Conservation (phyloP, 2,329 filamentous ascomycete species). For the Cladophialophora bantiana region DNA sequence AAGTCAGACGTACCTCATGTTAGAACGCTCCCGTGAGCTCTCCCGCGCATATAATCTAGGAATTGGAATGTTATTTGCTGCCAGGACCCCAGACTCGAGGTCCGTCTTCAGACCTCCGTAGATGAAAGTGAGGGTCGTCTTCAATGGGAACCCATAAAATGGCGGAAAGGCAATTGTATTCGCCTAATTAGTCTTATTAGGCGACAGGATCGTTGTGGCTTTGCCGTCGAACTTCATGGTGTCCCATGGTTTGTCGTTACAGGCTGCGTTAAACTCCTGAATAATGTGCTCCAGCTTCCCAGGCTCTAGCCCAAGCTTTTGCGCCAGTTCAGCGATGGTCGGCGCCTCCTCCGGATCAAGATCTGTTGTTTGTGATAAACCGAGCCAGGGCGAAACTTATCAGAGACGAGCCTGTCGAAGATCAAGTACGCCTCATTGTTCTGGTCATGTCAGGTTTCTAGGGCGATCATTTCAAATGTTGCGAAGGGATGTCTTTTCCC, state of each 20-base stretch:
- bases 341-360: slow-evolving; percentile 49
- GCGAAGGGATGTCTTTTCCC: slow-evolving; percentile 51
- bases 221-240: slow-evolving; percentile 50
- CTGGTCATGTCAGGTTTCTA: slow-evolving; percentile 52
- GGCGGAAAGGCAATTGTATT: slow-evolving; percentile 47
- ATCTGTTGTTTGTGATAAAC: slow-evolving; percentile 54
- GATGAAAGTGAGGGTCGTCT: slow-evolving; percentile 40
- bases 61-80: slow-evolving; percentile 49
- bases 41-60: slow-evolving; percentile 40
- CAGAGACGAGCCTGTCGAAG: slow-evolving; percentile 51
- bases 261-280: slow-evolving; percentile 49
- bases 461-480: slow-evolving; percentile 53
- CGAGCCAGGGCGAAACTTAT: slow-evolving; percentile 52
- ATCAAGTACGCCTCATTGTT: slow-evolving; percentile 52
- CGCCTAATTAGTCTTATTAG: slow-evolving; percentile 51
- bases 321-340: slow-evolving; percentile 49
- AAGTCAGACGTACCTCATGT: slow-evolving; percentile 18
- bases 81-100: slow-evolving; percentile 48
- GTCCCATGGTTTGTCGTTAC: slow-evolving; percentile 49
- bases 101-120: slow-evolving; percentile 49
- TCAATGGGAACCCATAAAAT: slow-evolving; percentile 46
- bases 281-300: slow-evolving; percentile 48
- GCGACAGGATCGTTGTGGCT: slow-evolving; percentile 45
- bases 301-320: slow-evolving; percentile 48
- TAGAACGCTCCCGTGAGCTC: slow-evolving; percentile 33